Conservation (phyloP, 306 rosid species). For the Coriaria nepalensis region DNA sequence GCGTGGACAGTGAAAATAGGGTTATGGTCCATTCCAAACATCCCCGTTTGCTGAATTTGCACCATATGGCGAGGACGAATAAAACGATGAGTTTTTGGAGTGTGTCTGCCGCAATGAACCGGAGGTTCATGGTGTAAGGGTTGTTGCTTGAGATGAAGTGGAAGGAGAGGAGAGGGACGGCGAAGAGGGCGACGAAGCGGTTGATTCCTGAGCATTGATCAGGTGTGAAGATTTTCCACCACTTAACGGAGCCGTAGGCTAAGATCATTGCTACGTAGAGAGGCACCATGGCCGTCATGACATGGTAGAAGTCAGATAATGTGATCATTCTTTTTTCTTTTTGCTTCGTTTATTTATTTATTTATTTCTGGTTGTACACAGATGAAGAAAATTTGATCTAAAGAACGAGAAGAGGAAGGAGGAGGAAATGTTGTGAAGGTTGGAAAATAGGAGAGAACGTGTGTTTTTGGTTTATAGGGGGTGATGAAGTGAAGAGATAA, state of each 20-base stretch:
- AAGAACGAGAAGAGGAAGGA: slow-evolving; percentile 6
- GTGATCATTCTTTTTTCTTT: slow-evolving; percentile 38
- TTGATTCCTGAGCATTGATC: slow-evolving; percentile 92
- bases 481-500: slow-evolving; percentile 7
- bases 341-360: neutral
- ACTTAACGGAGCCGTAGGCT: slow-evolving; percentile 84
- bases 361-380: neutral
- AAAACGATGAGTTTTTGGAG: slow-evolving; percentile 71
- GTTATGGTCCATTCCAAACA: slow-evolving; percentile 86
- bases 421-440: slow-evolving; percentile 8
- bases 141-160: slow-evolving; percentile 76
- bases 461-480: slow-evolving; percentile 13
- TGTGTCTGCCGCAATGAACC: slow-evolving; percentile 76
- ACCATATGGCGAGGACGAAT: slow-evolving; percentile 43
- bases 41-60: slow-evolving; percentile 45
- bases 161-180: slow-evolving; percentile 81
- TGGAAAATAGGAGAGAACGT: slow-evolving; percentile 2
- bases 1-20: slow-evolving; percentile 68
- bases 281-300: slow-evolving; percentile 89
- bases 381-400: slow-evolving; percentile 1
- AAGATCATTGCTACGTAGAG: slow-evolving; percentile 85
- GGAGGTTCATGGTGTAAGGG: slow-evolving; percentile 66
- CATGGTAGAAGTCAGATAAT: slow-evolving; percentile 67
- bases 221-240: slow-evolving; percentile 93
- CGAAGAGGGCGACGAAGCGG: slow-evolving; percentile 78